A percentile compares a stretch with the other conserved stretches of the same genome.
Evolutionary conservation across 495 filamentous ascomycete genomes (phyloP).

Genomic region (Neurospora sp.): DNA sequence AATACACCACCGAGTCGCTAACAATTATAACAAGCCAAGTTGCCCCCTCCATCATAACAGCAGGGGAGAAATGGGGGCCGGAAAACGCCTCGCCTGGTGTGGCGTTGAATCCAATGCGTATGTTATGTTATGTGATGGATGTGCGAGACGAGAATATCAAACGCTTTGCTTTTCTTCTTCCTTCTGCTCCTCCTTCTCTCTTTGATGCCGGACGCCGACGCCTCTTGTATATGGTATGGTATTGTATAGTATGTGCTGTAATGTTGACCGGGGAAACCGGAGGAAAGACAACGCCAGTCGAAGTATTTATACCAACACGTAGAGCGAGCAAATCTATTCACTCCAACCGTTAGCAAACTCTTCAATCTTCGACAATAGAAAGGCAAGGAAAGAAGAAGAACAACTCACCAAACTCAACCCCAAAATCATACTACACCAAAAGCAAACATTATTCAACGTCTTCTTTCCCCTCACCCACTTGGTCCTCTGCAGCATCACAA

Average conservation of each 20-base stretch:
- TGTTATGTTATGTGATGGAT: neutral
- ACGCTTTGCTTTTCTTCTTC: neutral
- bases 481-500: slow-evolving; percentile 81
- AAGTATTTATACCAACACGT: slow-evolving; percentile 34
- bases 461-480: slow-evolving; percentile 60
- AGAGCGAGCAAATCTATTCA: slow-evolving; percentile 44
- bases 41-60: neutral
- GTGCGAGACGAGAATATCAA: neutral
- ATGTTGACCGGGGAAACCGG: neutral
- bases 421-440: slow-evolving; percentile 93
- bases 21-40: neutral
- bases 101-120: neutral
- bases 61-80: neutral
- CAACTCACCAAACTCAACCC: slow-evolving; percentile 72
- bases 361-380: neutral
- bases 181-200: neutral
- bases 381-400: neutral
- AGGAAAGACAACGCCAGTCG: neutral
- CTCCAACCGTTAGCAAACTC: slow-evolving; percentile 3
- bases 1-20: neutral
- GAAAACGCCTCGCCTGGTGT: neutral
- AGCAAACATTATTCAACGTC: slow-evolving; percentile 83
- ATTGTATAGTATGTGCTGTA: neutral
- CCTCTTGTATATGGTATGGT: neutral
- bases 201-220: neutral